These are phyloP conservation scores for Leccinum uliginosum DNA, from an alignment of 768 basidiomycete genomes.

Conservation along the genomic window DNA sequence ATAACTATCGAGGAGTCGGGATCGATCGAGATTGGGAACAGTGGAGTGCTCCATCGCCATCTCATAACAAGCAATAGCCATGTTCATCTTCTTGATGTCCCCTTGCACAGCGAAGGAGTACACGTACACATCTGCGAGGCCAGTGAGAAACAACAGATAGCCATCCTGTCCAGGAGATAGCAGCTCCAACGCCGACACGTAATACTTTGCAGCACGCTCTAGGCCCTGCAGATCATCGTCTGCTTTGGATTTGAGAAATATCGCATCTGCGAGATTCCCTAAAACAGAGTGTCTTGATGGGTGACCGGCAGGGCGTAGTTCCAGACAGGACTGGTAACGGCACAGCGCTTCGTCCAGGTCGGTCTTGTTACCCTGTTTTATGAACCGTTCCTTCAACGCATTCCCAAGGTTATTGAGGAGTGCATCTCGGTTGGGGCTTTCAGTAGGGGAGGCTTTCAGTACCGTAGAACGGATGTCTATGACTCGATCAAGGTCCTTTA, in stretches of 20 bases:
- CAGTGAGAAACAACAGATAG: constrained; percentile 8
- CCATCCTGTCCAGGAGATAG: constrained; percentile 12
- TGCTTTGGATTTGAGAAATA: constrained; percentile 21
- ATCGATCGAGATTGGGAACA: constrained; percentile 11
- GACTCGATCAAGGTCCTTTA: constrained; percentile 16
- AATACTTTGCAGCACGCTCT: constrained; percentile 11
- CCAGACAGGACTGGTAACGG: constrained; percentile 14
- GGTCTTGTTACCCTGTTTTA: constrained; percentile 4
- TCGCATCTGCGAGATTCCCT: constrained; percentile 19
- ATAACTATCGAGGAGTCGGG: constrained; percentile 19
- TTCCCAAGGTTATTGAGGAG: constrained; percentile 21
- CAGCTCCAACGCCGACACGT: constrained; percentile 15
- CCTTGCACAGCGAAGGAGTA: constrained; percentile 12
- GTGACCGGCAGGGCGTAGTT: constrained; percentile 21
- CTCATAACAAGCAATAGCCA: constrained; percentile 17
- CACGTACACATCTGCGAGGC: constrained; percentile 7
- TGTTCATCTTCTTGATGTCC: constrained; percentile 13
- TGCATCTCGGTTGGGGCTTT: constrained; percentile 12
- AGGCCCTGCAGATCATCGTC: constrained; percentile 24
- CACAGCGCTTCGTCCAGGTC: constrained; percentile 19
- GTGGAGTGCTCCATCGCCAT: constrained; percentile 15
- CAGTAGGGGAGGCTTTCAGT: constrained; percentile 1
- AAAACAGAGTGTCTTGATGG: constrained; percentile 8
- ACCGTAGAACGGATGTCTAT: constrained; percentile 11
- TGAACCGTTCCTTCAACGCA: constrained; percentile 17